Percentiles rank a stretch among this genome's conserved stretches.
These are phyloP conservation scores for Ligustrum vulgare DNA, from an alignment of 257 asterid species.

Conservation along the genomic window DNA sequence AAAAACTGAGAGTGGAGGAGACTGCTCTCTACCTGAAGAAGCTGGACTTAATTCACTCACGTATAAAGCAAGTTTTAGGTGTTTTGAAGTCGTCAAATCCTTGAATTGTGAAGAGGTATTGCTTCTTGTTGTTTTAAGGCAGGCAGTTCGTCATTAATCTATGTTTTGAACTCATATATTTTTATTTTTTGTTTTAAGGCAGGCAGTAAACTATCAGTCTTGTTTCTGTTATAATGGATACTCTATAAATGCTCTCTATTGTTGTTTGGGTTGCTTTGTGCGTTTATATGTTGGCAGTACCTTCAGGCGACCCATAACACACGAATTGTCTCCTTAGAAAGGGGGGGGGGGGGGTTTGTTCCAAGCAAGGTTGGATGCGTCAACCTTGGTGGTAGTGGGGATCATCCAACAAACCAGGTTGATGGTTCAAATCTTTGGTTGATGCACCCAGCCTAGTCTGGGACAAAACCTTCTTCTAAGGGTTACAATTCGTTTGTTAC, in stretches of 20 bases:
- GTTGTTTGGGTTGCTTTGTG: no score
- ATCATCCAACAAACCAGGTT: no score
- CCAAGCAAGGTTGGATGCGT: no score
- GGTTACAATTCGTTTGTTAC: no score
- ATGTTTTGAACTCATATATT: slow-evolving; percentile 3
- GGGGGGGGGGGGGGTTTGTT: no score
- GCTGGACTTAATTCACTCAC: slow-evolving; percentile 34
- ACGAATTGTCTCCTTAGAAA: no score
- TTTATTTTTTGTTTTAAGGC: background rate
- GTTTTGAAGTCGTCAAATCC: slow-evolving; percentile 19
- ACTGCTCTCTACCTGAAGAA: slow-evolving; percentile 26
- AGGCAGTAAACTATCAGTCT: background rate
- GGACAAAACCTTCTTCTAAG: no score
- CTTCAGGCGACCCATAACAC: no score
- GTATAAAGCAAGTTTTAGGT: slow-evolving; percentile 35
- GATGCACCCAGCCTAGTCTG: no score
- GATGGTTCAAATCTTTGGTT: no score
- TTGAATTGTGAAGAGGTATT: slow-evolving; percentile 17
- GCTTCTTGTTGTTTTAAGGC: background rate
- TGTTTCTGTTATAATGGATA: background rate
- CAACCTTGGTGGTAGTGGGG: no score
- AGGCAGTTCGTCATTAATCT: background rate
- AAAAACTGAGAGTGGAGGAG: slow-evolving; percentile 33
- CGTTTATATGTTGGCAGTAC: no score
- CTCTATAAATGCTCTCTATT: background rate